Percentiles rank a stretch among this genome's conserved stretches.
These are phyloP conservation scores for Myrica gale DNA, from an alignment of 306 rosid species.

Conservation along the genomic window DNA sequence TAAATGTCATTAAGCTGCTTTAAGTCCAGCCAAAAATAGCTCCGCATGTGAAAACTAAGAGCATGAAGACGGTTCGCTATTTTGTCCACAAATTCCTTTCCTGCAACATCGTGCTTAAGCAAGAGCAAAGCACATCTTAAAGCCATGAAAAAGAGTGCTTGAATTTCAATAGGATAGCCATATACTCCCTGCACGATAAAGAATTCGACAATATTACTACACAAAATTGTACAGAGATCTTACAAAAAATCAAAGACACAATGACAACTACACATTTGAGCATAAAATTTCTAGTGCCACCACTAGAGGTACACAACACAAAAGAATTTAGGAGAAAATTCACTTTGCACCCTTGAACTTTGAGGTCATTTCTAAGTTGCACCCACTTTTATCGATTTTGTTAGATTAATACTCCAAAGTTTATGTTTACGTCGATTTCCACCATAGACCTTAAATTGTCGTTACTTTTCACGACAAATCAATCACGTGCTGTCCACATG, in stretches of 20 bases:
- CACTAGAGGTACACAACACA: not conserved
- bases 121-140: conserved; percentile 30
- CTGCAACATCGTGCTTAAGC: conserved; percentile 32
- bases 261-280: not conserved
- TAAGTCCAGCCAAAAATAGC: conserved; percentile 37
- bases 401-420: no score
- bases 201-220: not conserved
- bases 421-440: no score
- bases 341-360: no score
- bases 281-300: not conserved
- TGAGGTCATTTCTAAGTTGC: no score
- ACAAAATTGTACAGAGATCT: not conserved
- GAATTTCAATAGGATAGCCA: conserved; percentile 42
- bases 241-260: not conserved
- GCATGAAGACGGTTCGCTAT: conserved; percentile 37
- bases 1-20: conserved; percentile 42
- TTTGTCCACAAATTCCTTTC: conserved; percentile 30
- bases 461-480: no score
- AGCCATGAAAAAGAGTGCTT: conserved; percentile 42
- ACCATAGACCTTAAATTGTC: no score
- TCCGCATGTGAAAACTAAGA: conserved; percentile 34
- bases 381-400: no score
- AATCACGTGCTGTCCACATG: no score
- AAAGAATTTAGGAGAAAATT: no score
- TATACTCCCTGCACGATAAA: conserved; percentile 28